A percentile compares a stretch with the other conserved stretches of the same genome.
Evolutionary conservation across 1,284 basidiomycete genomes (phyloP).

Genomic region (Sparassis latifolia): DNA sequence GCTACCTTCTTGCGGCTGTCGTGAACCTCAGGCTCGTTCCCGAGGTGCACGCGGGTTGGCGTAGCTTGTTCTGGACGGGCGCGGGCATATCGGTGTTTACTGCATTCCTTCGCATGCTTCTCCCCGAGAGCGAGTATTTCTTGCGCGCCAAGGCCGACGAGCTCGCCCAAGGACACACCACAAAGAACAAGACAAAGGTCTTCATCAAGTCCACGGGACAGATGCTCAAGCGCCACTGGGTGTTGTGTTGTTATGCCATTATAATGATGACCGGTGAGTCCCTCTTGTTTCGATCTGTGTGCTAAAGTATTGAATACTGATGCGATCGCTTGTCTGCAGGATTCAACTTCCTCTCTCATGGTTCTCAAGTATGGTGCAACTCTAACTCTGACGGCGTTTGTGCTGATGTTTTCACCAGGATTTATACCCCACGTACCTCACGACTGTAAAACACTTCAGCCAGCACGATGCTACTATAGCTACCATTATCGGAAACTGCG

Average conservation of each 20-base stretch:
- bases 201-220: conserved; percentile 68
- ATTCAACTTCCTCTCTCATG: conserved; percentile 92
- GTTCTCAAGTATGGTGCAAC: conserved; percentile 50
- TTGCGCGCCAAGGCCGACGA: conserved; percentile 50
- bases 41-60: conserved; percentile 44
- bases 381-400: no score
- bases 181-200: conserved; percentile 52
- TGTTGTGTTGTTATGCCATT: conserved; percentile 79
- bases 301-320: not conserved
- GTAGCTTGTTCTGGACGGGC: conserved; percentile 62
- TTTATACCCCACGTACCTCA: conserved; percentile 77
- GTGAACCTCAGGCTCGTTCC: conserved; percentile 77
- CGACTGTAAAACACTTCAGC: conserved; percentile 52
- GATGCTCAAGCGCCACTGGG: conserved; percentile 86
- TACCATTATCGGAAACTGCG: conserved; percentile 89
- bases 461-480: conserved; percentile 67
- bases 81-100: conserved; percentile 72
- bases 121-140: conserved; percentile 85
- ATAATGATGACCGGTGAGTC: conserved; percentile 69
- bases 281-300: not conserved
- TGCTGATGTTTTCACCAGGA: conserved; percentile 34
- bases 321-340: conserved; percentile 31
- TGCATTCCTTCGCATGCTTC: conserved; percentile 59
- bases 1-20: conserved; percentile 46
- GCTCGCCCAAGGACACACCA: conserved; percentile 32